These are phyloP conservation scores for Naganishia randhawae DNA, from an alignment of 768 basidiomycete species.

Conservation along the genomic window DNA sequence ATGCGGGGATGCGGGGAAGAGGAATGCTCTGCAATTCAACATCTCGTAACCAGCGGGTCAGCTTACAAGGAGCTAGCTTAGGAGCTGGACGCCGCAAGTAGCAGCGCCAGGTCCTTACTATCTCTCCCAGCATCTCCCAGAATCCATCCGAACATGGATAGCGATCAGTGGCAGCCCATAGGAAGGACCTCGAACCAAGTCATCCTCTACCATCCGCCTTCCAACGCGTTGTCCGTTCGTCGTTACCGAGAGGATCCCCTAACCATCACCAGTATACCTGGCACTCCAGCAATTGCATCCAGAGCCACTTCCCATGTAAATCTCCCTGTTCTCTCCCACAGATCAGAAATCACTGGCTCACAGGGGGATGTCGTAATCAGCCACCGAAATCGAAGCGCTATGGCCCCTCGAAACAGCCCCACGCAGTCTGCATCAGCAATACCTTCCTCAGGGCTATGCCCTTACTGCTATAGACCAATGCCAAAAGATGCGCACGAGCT, in stretches of 20 bases:
- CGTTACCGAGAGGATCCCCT: not conserved
- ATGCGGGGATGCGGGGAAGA: not conserved
- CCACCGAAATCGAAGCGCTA: not conserved
- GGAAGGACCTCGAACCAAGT: constrained; percentile 47
- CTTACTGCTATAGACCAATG: constrained; percentile 43
- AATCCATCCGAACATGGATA: not conserved
- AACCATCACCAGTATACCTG: constrained; percentile 3
- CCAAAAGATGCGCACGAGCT: constrained; percentile 17
- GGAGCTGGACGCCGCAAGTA: too few species aligned
- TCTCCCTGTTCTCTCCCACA: constrained; percentile 20
- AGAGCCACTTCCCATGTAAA: constrained; percentile 27
- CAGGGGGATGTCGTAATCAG: constrained; percentile 1
- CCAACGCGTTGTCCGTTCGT: constrained; percentile 41
- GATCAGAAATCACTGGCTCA: not conserved
- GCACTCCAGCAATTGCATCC: not conserved
- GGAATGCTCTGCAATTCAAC: too few species aligned
- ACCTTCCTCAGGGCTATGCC: constrained; percentile 32
- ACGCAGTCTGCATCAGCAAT: not conserved
- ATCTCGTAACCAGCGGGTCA: not conserved
- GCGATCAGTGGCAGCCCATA: constrained; percentile 27
- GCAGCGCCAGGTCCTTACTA: too few species aligned
- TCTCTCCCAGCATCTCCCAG: too few species aligned
- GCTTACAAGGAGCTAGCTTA: not conserved
- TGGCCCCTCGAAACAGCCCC: not conserved
- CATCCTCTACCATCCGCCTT: constrained; percentile 47